Percentiles rank a stretch among this genome's conserved stretches.
Conservation (phyloP, 2,329 filamentous ascomycete species). For the Exophiala dermatitidis region DNA sequence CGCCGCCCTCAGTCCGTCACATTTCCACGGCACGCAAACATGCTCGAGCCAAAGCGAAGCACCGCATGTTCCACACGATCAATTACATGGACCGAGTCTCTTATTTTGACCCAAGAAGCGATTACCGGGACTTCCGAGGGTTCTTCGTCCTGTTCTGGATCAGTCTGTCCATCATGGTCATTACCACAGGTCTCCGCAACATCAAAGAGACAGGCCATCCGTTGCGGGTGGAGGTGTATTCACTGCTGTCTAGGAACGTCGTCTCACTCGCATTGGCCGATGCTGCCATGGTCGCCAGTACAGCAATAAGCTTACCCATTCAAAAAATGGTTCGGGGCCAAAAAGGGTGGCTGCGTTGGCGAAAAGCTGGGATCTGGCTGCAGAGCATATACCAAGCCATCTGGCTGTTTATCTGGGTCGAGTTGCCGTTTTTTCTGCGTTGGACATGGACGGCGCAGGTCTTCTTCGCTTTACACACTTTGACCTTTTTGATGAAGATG, state of each 20-base stretch:
- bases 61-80: conserved; percentile 84
- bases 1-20: conserved; percentile 82
- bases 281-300: conserved; percentile 73
- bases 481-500: conserved; percentile 97
- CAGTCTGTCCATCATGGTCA: conserved; percentile 89
- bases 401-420: conserved; percentile 79
- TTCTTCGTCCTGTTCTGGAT: conserved; percentile 99
- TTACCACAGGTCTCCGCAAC: conserved; percentile 88
- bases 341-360: conserved; percentile 60
- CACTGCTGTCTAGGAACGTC: conserved; percentile 77
- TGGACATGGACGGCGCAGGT: conserved; percentile 99
- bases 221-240: conserved; percentile 79
- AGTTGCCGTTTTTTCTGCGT: conserved; percentile 71
- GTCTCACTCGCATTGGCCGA: conserved; percentile 81
- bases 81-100: conserved; percentile 86
- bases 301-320: conserved; percentile 63
- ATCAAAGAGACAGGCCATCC: conserved; percentile 89
- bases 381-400: conserved; percentile 73
- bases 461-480: conserved; percentile 82
- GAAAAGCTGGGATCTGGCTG: conserved; percentile 65
- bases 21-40: conserved; percentile 80
- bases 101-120: conserved; percentile 87
- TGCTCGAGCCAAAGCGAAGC: conserved; percentile 69
- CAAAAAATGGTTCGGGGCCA: conserved; percentile 60
- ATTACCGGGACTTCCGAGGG: conserved; percentile 89